Evolutionary conservation across 495 filamentous ascomycete species (phyloP).

Genomic region (Lindgomyces ingoldianus): DNA sequence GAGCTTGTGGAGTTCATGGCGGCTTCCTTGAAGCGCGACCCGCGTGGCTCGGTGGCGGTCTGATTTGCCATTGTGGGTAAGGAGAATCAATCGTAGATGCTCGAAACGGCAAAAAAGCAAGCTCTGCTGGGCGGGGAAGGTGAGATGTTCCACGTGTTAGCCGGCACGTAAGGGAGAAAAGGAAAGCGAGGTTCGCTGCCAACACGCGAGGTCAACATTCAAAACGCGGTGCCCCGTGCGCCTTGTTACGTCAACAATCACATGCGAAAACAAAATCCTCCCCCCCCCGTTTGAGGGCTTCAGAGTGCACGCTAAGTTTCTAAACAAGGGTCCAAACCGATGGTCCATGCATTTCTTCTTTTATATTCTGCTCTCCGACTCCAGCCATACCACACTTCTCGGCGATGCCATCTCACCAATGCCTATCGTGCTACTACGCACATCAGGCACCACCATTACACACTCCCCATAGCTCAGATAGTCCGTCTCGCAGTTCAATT

Average conservation of each 20-base stretch:
- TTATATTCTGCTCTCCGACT: conserved; percentile 5
- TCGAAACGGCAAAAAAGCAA: not conserved
- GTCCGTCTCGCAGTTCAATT: conserved; percentile 72
- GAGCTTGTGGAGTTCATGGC: conserved; percentile 23
- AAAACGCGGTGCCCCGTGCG: conserved; percentile 8
- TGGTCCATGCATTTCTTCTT: not conserved
- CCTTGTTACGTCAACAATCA: not conserved
- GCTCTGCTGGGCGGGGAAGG: not conserved
- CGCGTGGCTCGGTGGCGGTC: not conserved
- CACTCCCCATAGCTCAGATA: conserved; percentile 74
- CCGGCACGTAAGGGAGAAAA: not conserved
- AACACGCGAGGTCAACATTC: not conserved
- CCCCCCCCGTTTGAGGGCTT: too few species aligned
- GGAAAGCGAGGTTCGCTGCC: too few species aligned
- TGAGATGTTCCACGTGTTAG: not conserved
- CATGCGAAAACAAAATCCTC: not conserved
- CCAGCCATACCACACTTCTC: conserved; percentile 23
- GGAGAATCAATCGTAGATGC: not conserved
- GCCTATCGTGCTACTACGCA: conserved; percentile 68
- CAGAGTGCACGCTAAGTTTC: too few species aligned
- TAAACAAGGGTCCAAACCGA: not conserved
- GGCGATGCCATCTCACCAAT: conserved; percentile 30
- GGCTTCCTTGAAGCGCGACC: conserved; percentile 21
- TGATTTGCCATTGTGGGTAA: not conserved
- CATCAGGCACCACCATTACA: conserved; percentile 72